phyloP scores from a whole-genome alignment of 768 basidiomycete species.

The Russula sp. region DNA sequence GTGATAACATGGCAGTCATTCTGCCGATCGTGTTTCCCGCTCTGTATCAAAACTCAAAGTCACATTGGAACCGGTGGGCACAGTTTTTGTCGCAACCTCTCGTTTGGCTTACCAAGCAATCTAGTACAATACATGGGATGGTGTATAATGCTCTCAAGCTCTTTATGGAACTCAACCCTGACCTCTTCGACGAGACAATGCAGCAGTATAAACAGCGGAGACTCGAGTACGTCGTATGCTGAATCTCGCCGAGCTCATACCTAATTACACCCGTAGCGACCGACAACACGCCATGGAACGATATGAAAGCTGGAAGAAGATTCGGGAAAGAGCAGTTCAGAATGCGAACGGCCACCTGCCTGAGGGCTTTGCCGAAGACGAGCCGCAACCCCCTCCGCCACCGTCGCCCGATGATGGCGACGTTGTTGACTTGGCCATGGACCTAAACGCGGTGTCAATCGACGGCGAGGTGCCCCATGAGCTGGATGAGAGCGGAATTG shows the following conservation, averaged over 20 bases:
- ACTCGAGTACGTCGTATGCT: constrained; percentile 48
- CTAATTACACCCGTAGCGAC: constrained; percentile 48
- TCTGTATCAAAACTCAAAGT: constrained; percentile 90
- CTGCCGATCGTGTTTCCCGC: constrained; percentile 97
- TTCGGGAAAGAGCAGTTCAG: constrained; percentile 68
- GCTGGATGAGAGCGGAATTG: constrained; percentile 75
- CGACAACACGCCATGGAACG: constrained; percentile 78
- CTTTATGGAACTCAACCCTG: constrained; percentile 99
- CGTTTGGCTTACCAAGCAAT: constrained; percentile 7
- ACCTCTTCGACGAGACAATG: constrained; percentile 90
- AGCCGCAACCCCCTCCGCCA: constrained; percentile 70
- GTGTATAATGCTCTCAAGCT: constrained; percentile 97
- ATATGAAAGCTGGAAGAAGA: constrained; percentile 84
- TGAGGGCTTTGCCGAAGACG: constrained; percentile 58
- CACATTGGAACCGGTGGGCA: constrained; percentile 96
- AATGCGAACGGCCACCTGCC: constrained; percentile 72
- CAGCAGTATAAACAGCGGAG: constrained; percentile 88
- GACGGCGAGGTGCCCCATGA: constrained; percentile 61
- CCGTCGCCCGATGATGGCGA: constrained; percentile 79
- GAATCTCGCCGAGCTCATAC: background rate
- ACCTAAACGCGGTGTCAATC: constrained; percentile 77
- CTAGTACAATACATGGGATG: constrained; percentile 96
- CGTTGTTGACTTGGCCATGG: constrained; percentile 83
- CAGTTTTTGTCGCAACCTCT: background rate
- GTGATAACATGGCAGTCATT: constrained; percentile 83